Base-by-base conservation (phyloP, 139 green algal species). In the Klebsormidium nitens region DNA sequence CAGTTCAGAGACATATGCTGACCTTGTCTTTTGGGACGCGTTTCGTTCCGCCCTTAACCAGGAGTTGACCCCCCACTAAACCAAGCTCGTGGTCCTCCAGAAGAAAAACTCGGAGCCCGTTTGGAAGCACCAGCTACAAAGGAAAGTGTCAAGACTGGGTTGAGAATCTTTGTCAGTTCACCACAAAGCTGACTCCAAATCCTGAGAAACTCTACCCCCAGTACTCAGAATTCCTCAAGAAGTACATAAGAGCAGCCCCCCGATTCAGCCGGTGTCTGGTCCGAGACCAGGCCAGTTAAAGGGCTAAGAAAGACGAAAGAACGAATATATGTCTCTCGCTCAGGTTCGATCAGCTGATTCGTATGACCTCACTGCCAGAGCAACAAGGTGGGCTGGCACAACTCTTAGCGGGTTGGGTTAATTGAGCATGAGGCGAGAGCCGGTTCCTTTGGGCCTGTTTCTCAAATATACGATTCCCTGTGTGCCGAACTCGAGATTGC, bases 71-170 rank as follows among this genome's bases (percentile, higher is more conserved):
- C 2, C 66, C 66, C 31, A 76, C 69, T 39, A 70, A 31, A n/a
- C 69, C 69, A 28, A 76, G 58, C 61, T 76, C 69, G 38, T 76
- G 69, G 26, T 76, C 69, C 61, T 76, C 69, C 38, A 76, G 48
- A 1, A 76, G 69, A 31, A 70, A 47, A 8, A 76, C 58, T 2
- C 58, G 28, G 26, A 76, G 36, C 0, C 69, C 69, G 26, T 76
- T 76, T 58, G 58, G 17, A 29, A 76, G 57, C 50, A 69, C 57
- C 1, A 70, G n/a, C 69, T 76, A 56, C 28, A 26, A 19, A 14
- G 1, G 8, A 38, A 1, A 36, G 40, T 28, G 11, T 38, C 5
- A 14, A 60, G 44, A n/a, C 3, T 17, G 26, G 1, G 0, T 1
- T 8, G n/a, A 14, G 28, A 35, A 19, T 2, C 4, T 17, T 2